Evolutionary conservation across 2,329 filamentous ascomycete genomes (phyloP), one percentile per base, ranked within the genome.

Genomic region (Akanthomyces lecanii): DNA sequence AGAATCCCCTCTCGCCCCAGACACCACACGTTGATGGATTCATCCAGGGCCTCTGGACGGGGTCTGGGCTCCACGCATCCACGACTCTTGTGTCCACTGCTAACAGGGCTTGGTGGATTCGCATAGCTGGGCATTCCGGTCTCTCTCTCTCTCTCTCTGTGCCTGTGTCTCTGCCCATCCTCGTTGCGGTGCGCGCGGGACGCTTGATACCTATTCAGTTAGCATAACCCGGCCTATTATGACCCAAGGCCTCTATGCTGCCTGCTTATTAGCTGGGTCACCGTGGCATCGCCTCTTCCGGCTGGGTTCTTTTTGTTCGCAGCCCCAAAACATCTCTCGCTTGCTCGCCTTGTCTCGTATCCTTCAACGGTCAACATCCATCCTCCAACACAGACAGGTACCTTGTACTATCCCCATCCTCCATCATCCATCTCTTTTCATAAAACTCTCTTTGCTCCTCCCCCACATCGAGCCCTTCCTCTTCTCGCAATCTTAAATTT

Each of bases 361-460:
- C 12, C 51, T 54, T 6, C 33, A 54, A 54, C 36, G 36, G 52
- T 55, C 23, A 21, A 14, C 28, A 36, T 10, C 33, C 33, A 30
- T 30, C 10, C 53, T 42, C 12, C 21, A 51, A 28, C 6, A 36
- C 38, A 11, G 33, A 36, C 36, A 42, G 10, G 53, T 55, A 55
- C 38, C 53, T 55, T 30, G 53, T 44, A 30, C 53, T 23, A 14
- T 44, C 53, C 53, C 53, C 36, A 7, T 21, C 38, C 38, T 4
- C 38, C 52, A 54, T 54, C 52, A 6, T 54, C 38, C 21, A 25
- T 38, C 51, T 21, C 33, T 25, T 6, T 30, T 40, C 18, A 42
- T 11, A 21, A 44, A 55, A 55, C 53, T 55, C 53, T 55, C 53
- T 44, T 55, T 55, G 23, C 38, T n/a, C 38, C 23, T 55, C 53